Base-by-base conservation (phyloP, 1,284 basidiomycete genomes). In the Hemileia vastatrix region DNA sequence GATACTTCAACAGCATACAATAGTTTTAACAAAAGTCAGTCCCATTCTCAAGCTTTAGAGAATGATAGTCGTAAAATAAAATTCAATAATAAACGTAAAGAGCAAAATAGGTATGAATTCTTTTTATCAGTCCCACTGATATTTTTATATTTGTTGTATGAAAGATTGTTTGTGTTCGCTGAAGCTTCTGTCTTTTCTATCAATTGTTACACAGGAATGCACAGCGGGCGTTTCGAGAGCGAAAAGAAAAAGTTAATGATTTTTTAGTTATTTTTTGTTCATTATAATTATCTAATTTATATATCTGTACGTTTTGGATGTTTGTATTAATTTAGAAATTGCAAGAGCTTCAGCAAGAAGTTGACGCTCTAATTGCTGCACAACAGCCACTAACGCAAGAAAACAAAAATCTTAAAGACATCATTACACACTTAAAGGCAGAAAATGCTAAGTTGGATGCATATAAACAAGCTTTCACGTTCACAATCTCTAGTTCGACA, bases 331-430 rank as follows among this genome's bases (percentile, higher is more conserved):
- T 33, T 31, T n/a, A 53, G 51, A 31, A 31, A n/a, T 23, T 53
- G 36, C 24, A 53, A 53, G 51, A 53, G 21, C 27, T 53, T 27
- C 51, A 53, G 36, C 27, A 53, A n/a, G 27, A 53, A 53, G 51
- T 53, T 4, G 51, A 53, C 15, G 27, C 18, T 9, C 21, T 53
- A 32, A 27, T 32, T 18, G 24, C 51, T n/a, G 27, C 31, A 53
- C 51, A 36, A 32, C 27, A 53, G 21, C 51, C 51, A 1, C 8
- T 53, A 4, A 31, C 32, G 4, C 15, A 3, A 6, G 51, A 53
- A 36, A 53, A 53, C 32, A 36, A 53, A 18, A 23, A 36, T 53
- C 15, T 53, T 2, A 53, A 53, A 36, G 51, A 53, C n/a, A 5
- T 53, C 3, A 27, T 53, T n/a, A 32, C 18, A 6, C 27, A n/a